Evolutionary conservation across 805 yeast species (phyloP).

Genomic region (Candida pseudoglaebosa): DNA sequence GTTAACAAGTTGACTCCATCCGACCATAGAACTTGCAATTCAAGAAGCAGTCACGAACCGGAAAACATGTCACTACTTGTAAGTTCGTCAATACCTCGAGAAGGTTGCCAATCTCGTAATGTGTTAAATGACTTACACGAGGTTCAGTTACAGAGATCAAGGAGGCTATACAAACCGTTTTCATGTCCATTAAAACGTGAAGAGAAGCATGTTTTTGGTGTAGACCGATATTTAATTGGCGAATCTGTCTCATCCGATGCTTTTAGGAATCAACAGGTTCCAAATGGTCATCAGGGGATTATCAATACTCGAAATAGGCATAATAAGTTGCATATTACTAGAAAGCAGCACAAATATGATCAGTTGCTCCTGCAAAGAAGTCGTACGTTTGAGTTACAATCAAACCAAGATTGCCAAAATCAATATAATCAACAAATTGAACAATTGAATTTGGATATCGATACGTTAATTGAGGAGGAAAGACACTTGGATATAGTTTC

Average conservation of each 20-base stretch:
- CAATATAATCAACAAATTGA: constrained; percentile 10
- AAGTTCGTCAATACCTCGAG: neutral
- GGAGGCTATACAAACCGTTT: constrained; percentile 13
- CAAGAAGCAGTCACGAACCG: constrained; percentile 3
- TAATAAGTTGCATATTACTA: constrained; percentile 18
- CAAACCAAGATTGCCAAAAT: constrained; percentile 8
- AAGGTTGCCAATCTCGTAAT: constrained; percentile 1
- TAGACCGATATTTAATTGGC: too few species aligned
- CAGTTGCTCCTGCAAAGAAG: constrained; percentile 15
- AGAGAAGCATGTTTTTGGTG: neutral
- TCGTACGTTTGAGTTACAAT: constrained; percentile 15
- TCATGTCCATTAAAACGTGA: constrained; percentile 10
- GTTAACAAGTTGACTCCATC: neutral
- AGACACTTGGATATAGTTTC: constrained; percentile 7
- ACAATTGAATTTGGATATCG: constrained; percentile 13
- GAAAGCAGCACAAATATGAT: constrained; percentile 23
- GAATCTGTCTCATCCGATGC: too few species aligned
- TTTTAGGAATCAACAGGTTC: neutral
- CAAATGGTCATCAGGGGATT: constrained; percentile 1
- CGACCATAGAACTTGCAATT: neutral
- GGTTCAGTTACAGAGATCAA: constrained; percentile 15
- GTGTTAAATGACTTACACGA: constrained; percentile 16
- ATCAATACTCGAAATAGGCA: constrained; percentile 19
- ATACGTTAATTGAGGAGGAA: constrained; percentile 23
- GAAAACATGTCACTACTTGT: neutral